These are phyloP conservation scores for Tricholoma sp. DNA, from an alignment of 768 basidiomycete species.

Conservation along the genomic window DNA sequence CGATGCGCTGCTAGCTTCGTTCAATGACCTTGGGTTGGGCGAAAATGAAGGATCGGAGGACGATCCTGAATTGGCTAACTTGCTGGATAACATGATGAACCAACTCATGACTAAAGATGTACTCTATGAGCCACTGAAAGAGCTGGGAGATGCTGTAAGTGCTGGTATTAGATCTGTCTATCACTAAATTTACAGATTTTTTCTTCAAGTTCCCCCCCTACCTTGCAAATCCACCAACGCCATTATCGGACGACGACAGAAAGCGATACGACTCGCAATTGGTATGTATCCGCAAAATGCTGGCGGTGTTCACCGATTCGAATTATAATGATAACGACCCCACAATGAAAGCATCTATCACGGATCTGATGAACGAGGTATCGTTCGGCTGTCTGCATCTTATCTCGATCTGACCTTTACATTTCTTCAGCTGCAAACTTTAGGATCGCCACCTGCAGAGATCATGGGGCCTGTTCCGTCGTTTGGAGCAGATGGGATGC, in stretches of 20 bases:
- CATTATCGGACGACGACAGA: conserved; percentile 53
- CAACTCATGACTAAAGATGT: conserved; percentile 79
- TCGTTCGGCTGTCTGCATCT: conserved; percentile 3
- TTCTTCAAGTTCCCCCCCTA: conserved; percentile 68
- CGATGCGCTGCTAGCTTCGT: conserved; percentile 46
- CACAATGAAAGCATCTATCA: conserved; percentile 40
- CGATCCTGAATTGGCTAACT: conserved; percentile 53
- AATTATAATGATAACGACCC: conserved; percentile 52
- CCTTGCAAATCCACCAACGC: conserved; percentile 48
- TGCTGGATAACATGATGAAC: conserved; percentile 79
- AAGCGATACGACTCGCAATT: conserved; percentile 63
- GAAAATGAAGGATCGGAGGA: conserved; percentile 26
- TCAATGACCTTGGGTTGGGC: conserved; percentile 35
- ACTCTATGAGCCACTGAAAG: conserved; percentile 83
- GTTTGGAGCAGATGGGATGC: conserved; percentile 45
- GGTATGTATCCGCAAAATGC: conserved; percentile 47
- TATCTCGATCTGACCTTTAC: not conserved
- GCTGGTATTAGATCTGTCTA: not conserved
- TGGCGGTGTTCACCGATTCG: conserved; percentile 61
- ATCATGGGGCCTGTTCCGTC: conserved; percentile 82
- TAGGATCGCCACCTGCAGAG: conserved; percentile 73
- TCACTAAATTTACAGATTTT: not conserved
- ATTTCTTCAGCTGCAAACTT: conserved; percentile 60
- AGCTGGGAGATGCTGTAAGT: conserved; percentile 64
- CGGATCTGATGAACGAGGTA: conserved; percentile 76